These are phyloP conservation scores for Termitomyces bulborhizus DNA, from an alignment of 768 basidiomycete species.

Conservation along the genomic window DNA sequence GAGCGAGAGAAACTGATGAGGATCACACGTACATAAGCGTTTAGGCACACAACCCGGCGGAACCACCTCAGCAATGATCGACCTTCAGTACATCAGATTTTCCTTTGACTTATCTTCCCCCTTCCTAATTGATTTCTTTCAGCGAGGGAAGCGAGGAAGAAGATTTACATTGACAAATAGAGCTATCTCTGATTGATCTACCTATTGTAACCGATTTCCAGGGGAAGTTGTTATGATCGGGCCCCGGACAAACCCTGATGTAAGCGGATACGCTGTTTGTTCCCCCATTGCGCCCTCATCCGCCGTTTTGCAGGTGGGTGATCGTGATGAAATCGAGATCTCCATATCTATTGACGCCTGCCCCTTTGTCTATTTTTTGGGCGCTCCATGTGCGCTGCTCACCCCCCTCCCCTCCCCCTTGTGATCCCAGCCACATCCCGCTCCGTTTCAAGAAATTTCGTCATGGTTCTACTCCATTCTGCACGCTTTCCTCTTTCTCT, in stretches of 20 bases:
- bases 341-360: not conserved
- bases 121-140: not conserved
- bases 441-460: constrained; percentile 6
- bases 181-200: not conserved
- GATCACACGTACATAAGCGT: too few relatives aligned
- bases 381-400: constrained; percentile 6
- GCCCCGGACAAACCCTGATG: too few relatives aligned
- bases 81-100: not conserved
- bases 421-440: constrained; percentile 9
- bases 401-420: too few relatives aligned
- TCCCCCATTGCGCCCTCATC: too few relatives aligned
- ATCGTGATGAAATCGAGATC: not conserved
- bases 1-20: too few relatives aligned
- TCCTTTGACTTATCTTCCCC: not conserved
- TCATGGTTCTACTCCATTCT: not conserved
- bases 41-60: too few relatives aligned
- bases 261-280: not conserved
- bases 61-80: too few relatives aligned
- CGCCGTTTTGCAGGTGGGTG: too few relatives aligned
- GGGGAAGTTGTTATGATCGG: not conserved
- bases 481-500: not conserved
- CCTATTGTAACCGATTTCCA: not conserved
- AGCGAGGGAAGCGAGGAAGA: not conserved
- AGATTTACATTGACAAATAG: not conserved
- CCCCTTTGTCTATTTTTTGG: not conserved